phyloP scores from a whole-genome alignment of 2,329 filamentous ascomycete genomes.

The Ophiostoma australiae region DNA sequence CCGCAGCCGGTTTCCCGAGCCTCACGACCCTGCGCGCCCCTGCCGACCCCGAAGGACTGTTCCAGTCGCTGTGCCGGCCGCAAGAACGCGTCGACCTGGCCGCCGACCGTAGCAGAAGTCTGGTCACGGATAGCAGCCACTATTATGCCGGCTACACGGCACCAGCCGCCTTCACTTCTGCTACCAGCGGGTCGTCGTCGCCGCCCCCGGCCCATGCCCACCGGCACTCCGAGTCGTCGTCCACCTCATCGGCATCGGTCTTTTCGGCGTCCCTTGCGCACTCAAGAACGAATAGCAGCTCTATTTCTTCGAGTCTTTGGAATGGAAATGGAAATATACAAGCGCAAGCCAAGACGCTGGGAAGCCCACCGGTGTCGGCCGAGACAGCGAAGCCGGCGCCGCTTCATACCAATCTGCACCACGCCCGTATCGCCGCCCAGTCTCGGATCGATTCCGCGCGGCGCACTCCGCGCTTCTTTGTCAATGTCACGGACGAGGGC shows the following conservation, averaged over 20 bases:
- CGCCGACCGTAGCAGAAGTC: constrained; percentile 41
- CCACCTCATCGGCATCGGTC: neutral
- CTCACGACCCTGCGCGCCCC: constrained; percentile 59
- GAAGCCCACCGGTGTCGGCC: neutral
- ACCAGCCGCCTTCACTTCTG: neutral
- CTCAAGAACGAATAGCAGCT: neutral
- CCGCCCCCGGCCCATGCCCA: neutral
- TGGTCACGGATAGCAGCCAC: neutral
- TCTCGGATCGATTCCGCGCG: constrained; percentile 56
- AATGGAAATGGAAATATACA: neutral
- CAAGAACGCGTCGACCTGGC: constrained; percentile 50
- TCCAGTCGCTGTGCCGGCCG: constrained; percentile 65
- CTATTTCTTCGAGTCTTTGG: neutral
- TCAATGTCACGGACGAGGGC: constrained; percentile 53
- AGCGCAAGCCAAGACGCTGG: neutral
- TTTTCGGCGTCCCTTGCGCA: neutral
- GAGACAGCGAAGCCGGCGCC: neutral
- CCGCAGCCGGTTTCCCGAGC: constrained; percentile 56
- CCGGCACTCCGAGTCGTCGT: neutral
- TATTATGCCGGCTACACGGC: neutral
- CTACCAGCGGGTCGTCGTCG: neutral
- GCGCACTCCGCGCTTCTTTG: constrained; percentile 49
- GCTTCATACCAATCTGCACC: constrained; percentile 38
- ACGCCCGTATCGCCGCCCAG: constrained; percentile 60
- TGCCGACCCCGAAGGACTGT: constrained; percentile 62